A percentile compares a stretch with the other conserved stretches of the same genome.
Conservation (phyloP, 768 basidiomycete species). For the Lactifluus echinatus region DNA sequence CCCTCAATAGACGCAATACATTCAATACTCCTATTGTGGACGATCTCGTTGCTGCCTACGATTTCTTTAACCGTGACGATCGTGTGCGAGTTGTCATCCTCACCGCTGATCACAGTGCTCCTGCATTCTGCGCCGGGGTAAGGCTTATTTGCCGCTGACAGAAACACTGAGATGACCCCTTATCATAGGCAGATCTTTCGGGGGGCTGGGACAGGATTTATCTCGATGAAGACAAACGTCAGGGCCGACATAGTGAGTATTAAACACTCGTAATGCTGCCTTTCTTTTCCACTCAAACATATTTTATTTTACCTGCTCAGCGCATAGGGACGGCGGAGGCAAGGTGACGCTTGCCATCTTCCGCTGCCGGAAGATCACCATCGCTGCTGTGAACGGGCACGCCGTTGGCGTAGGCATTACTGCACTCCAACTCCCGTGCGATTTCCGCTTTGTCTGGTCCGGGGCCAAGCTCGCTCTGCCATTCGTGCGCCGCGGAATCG, state of each 20-base stretch:
- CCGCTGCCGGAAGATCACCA: constrained; percentile 47
- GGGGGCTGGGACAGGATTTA: constrained; percentile 39
- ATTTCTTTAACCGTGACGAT: constrained; percentile 43
- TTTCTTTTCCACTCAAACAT: neutral
- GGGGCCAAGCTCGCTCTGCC: constrained; percentile 42
- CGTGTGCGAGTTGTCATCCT: constrained; percentile 43
- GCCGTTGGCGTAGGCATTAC: constrained; percentile 46
- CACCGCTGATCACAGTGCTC: constrained; percentile 42
- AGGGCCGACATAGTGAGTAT: constrained; percentile 39
- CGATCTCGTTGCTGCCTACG: constrained; percentile 38
- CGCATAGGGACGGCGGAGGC: constrained; percentile 44
- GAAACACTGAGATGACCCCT: neutral
- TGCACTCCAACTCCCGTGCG: constrained; percentile 42
- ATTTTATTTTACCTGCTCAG: constrained; percentile 19
- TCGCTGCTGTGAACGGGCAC: constrained; percentile 43
- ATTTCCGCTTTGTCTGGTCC: constrained; percentile 45
- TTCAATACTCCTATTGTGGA: constrained; percentile 28
- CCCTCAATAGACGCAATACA: constrained; percentile 37
- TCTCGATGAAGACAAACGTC: constrained; percentile 32
- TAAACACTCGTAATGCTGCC: neutral
- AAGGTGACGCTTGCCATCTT: constrained; percentile 38
- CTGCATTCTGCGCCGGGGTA: constrained; percentile 50
- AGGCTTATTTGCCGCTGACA: constrained; percentile 8
- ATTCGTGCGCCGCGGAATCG: constrained; percentile 42
- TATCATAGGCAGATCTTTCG: constrained; percentile 39